Conservation (phyloP, 1,139 yeast species). For the Hansenula lynferdii region DNA sequence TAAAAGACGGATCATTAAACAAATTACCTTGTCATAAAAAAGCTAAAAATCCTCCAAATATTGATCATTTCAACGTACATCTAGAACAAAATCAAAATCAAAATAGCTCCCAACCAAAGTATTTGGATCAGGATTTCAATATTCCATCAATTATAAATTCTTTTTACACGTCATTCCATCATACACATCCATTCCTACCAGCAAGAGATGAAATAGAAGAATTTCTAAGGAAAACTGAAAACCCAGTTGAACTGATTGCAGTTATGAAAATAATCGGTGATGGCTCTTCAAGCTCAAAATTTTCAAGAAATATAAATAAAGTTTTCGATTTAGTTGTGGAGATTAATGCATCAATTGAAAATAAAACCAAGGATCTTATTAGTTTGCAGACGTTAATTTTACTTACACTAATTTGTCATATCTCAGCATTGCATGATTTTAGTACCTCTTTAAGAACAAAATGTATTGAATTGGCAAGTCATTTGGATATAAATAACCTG, state of each 20-base stretch:
- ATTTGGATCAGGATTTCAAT: constrained; percentile 18
- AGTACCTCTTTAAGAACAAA: constrained; percentile 36
- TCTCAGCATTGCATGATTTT: constrained; percentile 41
- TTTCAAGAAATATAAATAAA: constrained; percentile 31
- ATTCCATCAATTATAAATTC: constrained; percentile 26
- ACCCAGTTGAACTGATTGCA: constrained; percentile 35
- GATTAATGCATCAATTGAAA: constrained; percentile 30
- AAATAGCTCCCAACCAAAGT: not conserved
- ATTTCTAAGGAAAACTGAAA: constrained; percentile 28
- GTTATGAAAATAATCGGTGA: constrained; percentile 43
- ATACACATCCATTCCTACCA: constrained; percentile 42
- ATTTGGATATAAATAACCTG: constrained; percentile 31
- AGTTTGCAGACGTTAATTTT: constrained; percentile 37
- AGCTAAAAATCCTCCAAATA: not conserved
- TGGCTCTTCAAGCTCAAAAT: constrained; percentile 33
- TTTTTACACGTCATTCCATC: constrained; percentile 36
- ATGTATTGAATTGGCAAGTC: constrained; percentile 32
- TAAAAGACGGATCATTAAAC: constrained; percentile 5
- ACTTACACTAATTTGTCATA: constrained; percentile 38
- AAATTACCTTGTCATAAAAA: constrained; percentile 10
- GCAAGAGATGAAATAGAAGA: constrained; percentile 28
- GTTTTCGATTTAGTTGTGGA: constrained; percentile 30
- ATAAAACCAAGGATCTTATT: constrained; percentile 34
- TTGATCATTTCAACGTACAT: not conserved
- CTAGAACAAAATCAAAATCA: not conserved